Evolutionary conservation across 495 filamentous ascomycete species (phyloP), one percentile per base, ranked within the genome.

Genomic region (Aspergillus baeticus): DNA sequence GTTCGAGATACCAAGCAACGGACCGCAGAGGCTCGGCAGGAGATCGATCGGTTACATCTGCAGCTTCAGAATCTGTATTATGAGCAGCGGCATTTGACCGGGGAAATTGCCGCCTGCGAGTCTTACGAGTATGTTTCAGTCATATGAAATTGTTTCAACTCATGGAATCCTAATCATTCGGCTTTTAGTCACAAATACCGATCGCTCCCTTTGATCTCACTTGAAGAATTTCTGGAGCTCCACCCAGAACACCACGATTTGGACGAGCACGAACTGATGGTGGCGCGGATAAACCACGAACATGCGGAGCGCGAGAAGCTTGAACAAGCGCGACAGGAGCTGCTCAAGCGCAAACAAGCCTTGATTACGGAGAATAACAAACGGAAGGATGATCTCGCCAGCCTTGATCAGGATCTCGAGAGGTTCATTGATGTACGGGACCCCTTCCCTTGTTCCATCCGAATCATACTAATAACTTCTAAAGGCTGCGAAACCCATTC

Each of bases 61-160:
- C 87, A 95, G 66, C 78, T 98, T 23, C 92, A 98, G 69, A 98
- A 98, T 68, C 78, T 98, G 21, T 93, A 95, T 71, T 98, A 98
- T 69, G 94, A 98, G 70, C 91, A 96, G 69, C 80, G 89, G 55
- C 90, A 96, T 73, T 75, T 98, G 55, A 83, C 86, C 42, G 90
- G 90, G 20, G 95, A 98, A 72, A 98, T 98, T 59, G 76, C 81
- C 3, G 92, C 89, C 29, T 97, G 95, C 72, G 89, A 94, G 65
- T 86, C 85, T 35, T 98, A 96, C 58, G 89, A 96, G 93, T 96
- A 78, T 58, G 89, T 84, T 17, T 17, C 5, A 17, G 15, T 17
- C 11, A 38, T 29, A 11, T 34, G 18, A 44, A 21, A 17, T 17
- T 8, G 17, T 22, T 17, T 21, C 45, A 29, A 34, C 42, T 8